phyloP scores from a whole-genome alignment of 179 eudicot genomes.

The Silene noctiflora region DNA sequence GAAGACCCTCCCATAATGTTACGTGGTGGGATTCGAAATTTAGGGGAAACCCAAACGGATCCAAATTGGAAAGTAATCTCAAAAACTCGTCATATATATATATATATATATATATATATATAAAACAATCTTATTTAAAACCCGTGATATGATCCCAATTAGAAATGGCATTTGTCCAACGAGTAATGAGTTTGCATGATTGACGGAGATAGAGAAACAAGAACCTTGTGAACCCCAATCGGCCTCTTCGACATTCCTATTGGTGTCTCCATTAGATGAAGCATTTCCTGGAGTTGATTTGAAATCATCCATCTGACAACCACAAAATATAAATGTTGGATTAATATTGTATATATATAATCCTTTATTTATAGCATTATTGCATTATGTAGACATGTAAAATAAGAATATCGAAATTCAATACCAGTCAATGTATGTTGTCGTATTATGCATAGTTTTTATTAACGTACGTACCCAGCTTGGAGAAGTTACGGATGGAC shows the following conservation, averaged over 20 bases:
- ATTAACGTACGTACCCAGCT: constrained; percentile 36
- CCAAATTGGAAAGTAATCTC: background rate
- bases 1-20: background rate
- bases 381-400: too few species aligned
- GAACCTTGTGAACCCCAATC: constrained; percentile 31
- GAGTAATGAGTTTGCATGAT: background rate
- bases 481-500: constrained; percentile 32
- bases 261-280: constrained; percentile 22
- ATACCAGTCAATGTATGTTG: too few species aligned
- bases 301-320: constrained; percentile 41
- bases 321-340: background rate
- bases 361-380: too few species aligned
- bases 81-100: too few species aligned
- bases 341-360: too few species aligned
- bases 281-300: constrained; percentile 24
- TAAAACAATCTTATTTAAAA: too few species aligned
- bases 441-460: too few species aligned
- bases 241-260: constrained; percentile 18
- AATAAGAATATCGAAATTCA: too few species aligned
- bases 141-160: too few species aligned
- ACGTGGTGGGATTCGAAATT: background rate
- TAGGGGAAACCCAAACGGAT: background rate
- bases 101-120: too few species aligned
- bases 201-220: background rate
- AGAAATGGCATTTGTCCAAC: too few species aligned